Base-by-base conservation (phyloP, 73 alveolate species). In the Tetrahymena thermophila region DNA sequence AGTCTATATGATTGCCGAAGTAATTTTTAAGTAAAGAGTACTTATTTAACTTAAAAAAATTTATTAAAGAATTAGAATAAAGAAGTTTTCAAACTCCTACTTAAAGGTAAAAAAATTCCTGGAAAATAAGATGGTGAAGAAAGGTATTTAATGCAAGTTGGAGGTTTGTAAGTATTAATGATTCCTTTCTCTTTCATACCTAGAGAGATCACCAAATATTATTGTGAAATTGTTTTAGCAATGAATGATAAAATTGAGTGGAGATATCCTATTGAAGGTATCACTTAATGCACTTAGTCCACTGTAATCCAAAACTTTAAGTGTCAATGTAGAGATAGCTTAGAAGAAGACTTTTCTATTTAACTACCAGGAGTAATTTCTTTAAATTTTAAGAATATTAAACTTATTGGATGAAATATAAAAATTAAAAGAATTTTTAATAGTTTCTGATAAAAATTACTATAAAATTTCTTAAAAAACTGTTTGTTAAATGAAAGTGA, bases 191-290 rank as follows among this genome's bases (percentile, higher is more conserved):
- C 98, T 31, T 96, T 98, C 95, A 98, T 99, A 95, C 98, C 99
- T 71, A 97, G 99, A 94, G 97, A 98, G 84, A 94, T 99, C 55
- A 97, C 99, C 58, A 98, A 99, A 98, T 98, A 98, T 94, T 99
- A 98, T 95, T 99, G 99, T 4, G 97, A 98, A 55, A 97, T 97
- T 96, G 99, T 99, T 4, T 98, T 99, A 34, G 99, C 89, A 1
- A 71, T 71, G 89, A 71, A 71, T 71, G 89, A 71, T 9, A 71
- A 71, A 31, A 71, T 71, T 25, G 89, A 71, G n/a, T 71, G 89
- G 89, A 71, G 89, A 25, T 71, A 71, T n/a, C 89, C 89, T 23
- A 71, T 71, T 10, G 89, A 71, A 71, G 89, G 89, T 31, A 71
- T 71, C 17, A 71, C 89, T 7, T 71, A 71, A 25, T 71, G 89